These are phyloP conservation scores for Carpinus viminea DNA, from an alignment of 306 rosid genomes.

Conservation along the genomic window DNA sequence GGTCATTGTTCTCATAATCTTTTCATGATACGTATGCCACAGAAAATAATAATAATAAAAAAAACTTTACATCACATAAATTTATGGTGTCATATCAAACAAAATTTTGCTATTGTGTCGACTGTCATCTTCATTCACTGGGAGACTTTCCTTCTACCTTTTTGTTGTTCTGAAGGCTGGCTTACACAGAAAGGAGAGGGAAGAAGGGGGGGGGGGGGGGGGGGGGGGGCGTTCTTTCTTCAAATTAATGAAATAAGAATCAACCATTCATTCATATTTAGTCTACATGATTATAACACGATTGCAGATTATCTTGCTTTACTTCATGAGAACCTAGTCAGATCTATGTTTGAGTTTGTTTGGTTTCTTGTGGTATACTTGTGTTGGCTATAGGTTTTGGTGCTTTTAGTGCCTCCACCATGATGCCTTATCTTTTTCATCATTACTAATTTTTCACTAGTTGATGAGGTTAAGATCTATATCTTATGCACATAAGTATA, in stretches of 20 bases:
- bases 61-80: neutral
- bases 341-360: neutral
- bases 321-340: neutral
- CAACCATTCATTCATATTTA: neutral
- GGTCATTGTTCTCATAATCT: neutral
- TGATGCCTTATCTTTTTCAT: neutral
- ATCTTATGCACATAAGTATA: neutral
- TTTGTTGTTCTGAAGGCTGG: neutral
- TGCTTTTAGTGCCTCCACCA: neutral
- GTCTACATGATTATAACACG: neutral
- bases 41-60: too few species aligned
- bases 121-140: neutral
- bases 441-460: neutral
- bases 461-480: neutral
- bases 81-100: neutral
- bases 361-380: neutral
- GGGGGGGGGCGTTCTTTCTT: too few species aligned
- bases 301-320: neutral
- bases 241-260: too few species aligned
- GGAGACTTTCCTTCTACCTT: neutral
- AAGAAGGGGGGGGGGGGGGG: too few species aligned
- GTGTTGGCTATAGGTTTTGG: neutral
- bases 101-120: neutral
- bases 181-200: too few species aligned
- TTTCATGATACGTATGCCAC: neutral